These are phyloP conservation scores for Wickerhamiella azymoides DNA, from an alignment of 805 yeast species.

Conservation along the genomic window DNA sequence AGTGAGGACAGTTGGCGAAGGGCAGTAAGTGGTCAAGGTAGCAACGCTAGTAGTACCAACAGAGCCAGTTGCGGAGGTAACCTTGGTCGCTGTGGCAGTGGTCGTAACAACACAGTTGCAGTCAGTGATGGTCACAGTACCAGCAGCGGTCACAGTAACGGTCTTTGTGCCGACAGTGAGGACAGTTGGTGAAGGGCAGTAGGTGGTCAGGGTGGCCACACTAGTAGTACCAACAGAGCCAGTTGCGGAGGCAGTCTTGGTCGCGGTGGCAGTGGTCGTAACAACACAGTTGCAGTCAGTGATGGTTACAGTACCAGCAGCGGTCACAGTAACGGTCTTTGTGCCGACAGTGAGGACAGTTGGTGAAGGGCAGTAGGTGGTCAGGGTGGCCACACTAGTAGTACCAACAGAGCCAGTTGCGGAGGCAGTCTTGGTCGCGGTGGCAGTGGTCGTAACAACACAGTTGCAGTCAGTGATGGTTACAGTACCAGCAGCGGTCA, in stretches of 20 bases:
- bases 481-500: neutral
- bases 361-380: conserved; percentile 67
- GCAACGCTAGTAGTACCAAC: neutral
- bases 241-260: neutral
- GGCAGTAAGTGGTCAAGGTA: neutral
- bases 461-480: conserved; percentile 2
- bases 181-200: neutral
- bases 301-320: conserved; percentile 57
- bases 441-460: neutral
- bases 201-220: neutral
- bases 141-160: neutral
- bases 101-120: conserved; percentile 6
- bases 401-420: conserved; percentile 1
- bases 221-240: neutral
- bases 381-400: conserved; percentile 28
- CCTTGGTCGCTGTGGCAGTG: neutral
- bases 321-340: conserved; percentile 33
- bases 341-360: conserved; percentile 44
- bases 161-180: neutral
- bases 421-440: neutral
- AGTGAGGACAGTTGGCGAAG: neutral
- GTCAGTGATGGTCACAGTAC: neutral
- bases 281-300: neutral
- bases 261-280: neutral
- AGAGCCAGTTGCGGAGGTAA: neutral